phyloP scores from a whole-genome alignment of 805 yeast species.

The Grigorovia transvaalensis region DNA sequence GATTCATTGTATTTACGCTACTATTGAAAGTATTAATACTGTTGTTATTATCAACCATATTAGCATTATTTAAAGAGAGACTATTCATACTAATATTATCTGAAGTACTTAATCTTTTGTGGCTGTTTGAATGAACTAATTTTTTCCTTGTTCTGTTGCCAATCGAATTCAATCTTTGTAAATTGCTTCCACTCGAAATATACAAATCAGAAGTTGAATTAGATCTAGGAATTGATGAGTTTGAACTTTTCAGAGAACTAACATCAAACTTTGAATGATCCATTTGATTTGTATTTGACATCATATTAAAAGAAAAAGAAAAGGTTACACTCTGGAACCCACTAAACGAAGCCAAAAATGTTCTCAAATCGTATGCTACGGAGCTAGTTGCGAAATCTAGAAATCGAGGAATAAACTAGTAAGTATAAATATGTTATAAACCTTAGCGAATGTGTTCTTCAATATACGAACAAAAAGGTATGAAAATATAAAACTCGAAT shows the following conservation, averaged over 20 bases:
- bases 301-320: too few relatives aligned
- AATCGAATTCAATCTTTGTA: neutral
- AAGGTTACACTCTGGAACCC: too few relatives aligned
- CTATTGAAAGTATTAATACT: neutral
- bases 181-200: slow-evolving; percentile 4
- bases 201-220: slow-evolving; percentile 19
- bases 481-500: too few relatives aligned
- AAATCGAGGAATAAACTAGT: too few relatives aligned
- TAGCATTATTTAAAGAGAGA: neutral
- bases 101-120: neutral
- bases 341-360: too few relatives aligned
- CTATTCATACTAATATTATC: neutral
- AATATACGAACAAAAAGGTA: neutral
- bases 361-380: too few relatives aligned
- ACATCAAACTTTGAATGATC: neutral
- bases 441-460: neutral
- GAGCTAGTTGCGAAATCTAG: too few relatives aligned
- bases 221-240: slow-evolving; percentile 13
- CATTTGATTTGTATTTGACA: neutral
- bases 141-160: neutral
- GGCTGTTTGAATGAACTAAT: slow-evolving; percentile 1
- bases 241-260: neutral
- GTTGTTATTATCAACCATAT: neutral
- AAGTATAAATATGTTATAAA: neutral
- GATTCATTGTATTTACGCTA: neutral